Conservation (phyloP, 164 flowering plant species). For the Echeveria elegans region DNA sequence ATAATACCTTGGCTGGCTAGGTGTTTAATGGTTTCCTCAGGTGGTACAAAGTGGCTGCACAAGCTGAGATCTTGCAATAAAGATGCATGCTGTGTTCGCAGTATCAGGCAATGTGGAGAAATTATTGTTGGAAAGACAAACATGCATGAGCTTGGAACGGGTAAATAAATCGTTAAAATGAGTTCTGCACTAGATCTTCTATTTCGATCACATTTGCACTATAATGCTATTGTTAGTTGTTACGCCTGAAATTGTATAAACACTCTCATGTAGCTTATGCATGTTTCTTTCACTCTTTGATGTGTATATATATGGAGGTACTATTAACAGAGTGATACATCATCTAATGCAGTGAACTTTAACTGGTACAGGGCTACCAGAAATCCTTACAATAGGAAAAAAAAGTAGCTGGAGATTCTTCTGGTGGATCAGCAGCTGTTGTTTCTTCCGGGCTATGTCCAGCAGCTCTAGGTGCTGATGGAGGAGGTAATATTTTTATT, state of each 20-base stretch:
- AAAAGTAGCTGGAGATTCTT: slow-evolving; percentile 77
- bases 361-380: slow-evolving; percentile 37
- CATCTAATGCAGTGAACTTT: not conserved
- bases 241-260: not conserved
- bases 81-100: slow-evolving; percentile 75
- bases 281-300: not conserved
- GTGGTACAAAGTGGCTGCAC: slow-evolving; percentile 92
- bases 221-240: too few relatives aligned
- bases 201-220: not conserved
- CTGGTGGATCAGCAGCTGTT: slow-evolving; percentile 94
- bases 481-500: slow-evolving; percentile 52
- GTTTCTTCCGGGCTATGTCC: slow-evolving; percentile 93
- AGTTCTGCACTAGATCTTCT: not conserved
- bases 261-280: not conserved
- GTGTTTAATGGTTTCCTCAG: slow-evolving; percentile 23
- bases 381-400: slow-evolving; percentile 58
- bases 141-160: slow-evolving; percentile 96
- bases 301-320: not conserved
- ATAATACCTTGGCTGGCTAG: not conserved
- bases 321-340: slow-evolving; percentile 5
- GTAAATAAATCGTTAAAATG: slow-evolving; percentile 24
- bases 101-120: slow-evolving; percentile 74
- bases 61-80: slow-evolving; percentile 50
- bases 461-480: slow-evolving; percentile 91
- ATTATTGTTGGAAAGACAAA: slow-evolving; percentile 84